Evolutionary conservation across 1,139 yeast genomes (phyloP).

Genomic region (Scheffersomyces lignicola): DNA sequence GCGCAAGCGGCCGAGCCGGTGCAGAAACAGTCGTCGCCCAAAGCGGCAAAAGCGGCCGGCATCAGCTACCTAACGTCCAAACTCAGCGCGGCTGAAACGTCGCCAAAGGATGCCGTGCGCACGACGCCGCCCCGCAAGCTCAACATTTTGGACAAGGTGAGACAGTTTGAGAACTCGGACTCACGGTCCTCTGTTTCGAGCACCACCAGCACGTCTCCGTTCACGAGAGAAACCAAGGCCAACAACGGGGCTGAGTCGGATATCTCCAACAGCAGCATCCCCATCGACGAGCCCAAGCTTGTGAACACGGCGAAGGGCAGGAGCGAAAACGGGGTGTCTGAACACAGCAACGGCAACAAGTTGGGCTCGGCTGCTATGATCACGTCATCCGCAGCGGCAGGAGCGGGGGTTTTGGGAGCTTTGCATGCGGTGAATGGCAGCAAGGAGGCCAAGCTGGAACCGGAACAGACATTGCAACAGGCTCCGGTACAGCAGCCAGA

Average conservation of each 20-base stretch:
- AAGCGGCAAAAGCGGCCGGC: slow-evolving; percentile 3
- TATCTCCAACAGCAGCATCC: neutral
- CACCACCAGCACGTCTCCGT: neutral
- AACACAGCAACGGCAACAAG: slow-evolving; percentile 5
- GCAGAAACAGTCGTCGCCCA: slow-evolving; percentile 6
- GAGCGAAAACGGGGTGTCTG: neutral
- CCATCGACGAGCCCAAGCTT: slow-evolving; percentile 1
- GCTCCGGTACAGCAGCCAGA: too few species aligned
- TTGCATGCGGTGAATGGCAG: too few species aligned
- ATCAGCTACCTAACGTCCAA: slow-evolving; percentile 4
- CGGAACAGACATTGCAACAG: too few species aligned
- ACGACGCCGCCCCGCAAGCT: neutral
- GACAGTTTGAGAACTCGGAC: slow-evolving; percentile 35
- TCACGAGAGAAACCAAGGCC: neutral
- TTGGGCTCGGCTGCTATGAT: slow-evolving; percentile 12
- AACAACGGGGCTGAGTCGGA: neutral
- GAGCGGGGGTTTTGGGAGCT: slow-evolving; percentile 10
- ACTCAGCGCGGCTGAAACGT: slow-evolving; percentile 4
- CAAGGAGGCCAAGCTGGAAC: too few species aligned
- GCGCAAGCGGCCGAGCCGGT: slow-evolving; percentile 4
- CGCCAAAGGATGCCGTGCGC: neutral
- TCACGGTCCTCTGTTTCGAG: slow-evolving; percentile 1
- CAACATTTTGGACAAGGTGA: slow-evolving; percentile 39
- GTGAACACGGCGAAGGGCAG: too few species aligned
- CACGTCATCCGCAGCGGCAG: slow-evolving; percentile 14